These are phyloP conservation scores for Stagonosporopsis cucurbitacearum DNA, from an alignment of 2,329 filamentous ascomycete genomes.

Conservation along the genomic window DNA sequence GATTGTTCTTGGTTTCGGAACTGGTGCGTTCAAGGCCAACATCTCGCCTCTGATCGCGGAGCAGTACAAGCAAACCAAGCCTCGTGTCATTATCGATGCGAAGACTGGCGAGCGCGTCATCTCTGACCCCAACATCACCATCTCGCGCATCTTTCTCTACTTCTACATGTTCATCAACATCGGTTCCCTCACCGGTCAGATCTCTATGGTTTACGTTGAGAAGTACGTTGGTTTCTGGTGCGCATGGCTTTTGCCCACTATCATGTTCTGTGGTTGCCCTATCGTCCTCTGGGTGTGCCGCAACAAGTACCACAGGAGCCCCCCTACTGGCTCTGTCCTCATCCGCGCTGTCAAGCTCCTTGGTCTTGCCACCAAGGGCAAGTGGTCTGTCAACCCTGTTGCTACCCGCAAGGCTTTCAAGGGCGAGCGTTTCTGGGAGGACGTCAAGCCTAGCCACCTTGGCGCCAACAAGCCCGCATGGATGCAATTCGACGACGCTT, in stretches of 20 bases:
- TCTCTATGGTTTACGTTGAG: constrained; percentile 76
- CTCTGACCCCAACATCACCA: constrained; percentile 71
- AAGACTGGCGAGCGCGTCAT: constrained; percentile 71
- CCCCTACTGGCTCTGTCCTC: constrained; percentile 75
- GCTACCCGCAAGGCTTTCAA: constrained; percentile 65
- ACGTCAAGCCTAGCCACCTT: constrained; percentile 70
- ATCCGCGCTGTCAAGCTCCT: constrained; percentile 70
- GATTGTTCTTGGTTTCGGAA: constrained; percentile 55
- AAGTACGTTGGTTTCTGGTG: constrained; percentile 80
- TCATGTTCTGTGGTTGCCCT: constrained; percentile 68
- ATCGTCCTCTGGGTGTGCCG: constrained; percentile 65
- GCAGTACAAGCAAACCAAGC: constrained; percentile 67
- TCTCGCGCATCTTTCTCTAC: constrained; percentile 64
- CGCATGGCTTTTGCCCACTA: constrained; percentile 71
- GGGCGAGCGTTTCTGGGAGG: constrained; percentile 68
- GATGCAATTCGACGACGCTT: constrained; percentile 85
- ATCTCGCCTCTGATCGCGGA: constrained; percentile 72
- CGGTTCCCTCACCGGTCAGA: constrained; percentile 71
- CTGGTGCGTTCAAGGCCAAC: constrained; percentile 56
- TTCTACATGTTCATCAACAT: constrained; percentile 63
- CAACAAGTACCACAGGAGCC: constrained; percentile 67
- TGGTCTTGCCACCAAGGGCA: constrained; percentile 66
- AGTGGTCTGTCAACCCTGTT: constrained; percentile 67
- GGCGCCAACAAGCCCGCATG: constrained; percentile 65
- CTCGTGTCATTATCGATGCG: constrained; percentile 61